Evolutionary conservation across 208 protist genomes (phyloP).

Genomic region (Trypanosoma lewisi): DNA sequence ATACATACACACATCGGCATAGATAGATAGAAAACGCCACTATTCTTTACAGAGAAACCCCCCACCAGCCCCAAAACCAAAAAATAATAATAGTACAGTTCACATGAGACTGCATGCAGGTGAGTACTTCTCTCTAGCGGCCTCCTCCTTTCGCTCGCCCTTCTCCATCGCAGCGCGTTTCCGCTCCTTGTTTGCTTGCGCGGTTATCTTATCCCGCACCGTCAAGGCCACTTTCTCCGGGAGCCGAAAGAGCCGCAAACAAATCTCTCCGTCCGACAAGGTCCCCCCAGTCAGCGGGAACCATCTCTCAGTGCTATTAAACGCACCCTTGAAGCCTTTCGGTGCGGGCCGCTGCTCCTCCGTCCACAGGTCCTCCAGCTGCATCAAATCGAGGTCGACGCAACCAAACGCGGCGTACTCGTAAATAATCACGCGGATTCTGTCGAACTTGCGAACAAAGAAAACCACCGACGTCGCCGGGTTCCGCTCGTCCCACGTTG

Average conservation of each 20-base stretch:
- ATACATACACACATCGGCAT: background rate
- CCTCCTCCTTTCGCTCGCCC: background rate
- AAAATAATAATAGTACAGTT: background rate
- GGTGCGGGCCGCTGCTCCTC: slow-evolving; percentile 8
- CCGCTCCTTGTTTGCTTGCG: slow-evolving; percentile 26
- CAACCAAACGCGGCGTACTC: slow-evolving; percentile 60
- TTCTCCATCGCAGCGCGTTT: background rate
- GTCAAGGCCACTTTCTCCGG: slow-evolving; percentile 32
- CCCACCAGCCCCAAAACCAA: background rate
- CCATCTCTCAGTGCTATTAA: slow-evolving; percentile 18
- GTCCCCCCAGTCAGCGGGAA: slow-evolving; percentile 14
- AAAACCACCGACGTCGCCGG: slow-evolving; percentile 35
- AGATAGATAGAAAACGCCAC: too few species aligned
- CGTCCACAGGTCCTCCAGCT: slow-evolving; percentile 43
- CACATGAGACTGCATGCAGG: slow-evolving; percentile 14
- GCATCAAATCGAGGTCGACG: slow-evolving; percentile 61
- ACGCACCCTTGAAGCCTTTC: slow-evolving; percentile 22
- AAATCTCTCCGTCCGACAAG: slow-evolving; percentile 36
- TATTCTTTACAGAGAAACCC: too few species aligned
- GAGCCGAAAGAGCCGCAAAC: slow-evolving; percentile 47
- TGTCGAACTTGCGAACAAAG: slow-evolving; percentile 70
- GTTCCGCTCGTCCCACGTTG: slow-evolving; percentile 44
- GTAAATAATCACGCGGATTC: slow-evolving; percentile 66
- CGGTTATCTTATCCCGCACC: slow-evolving; percentile 25
- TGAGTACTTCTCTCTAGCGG: slow-evolving; percentile 10